These are phyloP conservation scores for Candida methanosorbosa DNA, from an alignment of 805 yeast genomes.

Conservation along the genomic window DNA sequence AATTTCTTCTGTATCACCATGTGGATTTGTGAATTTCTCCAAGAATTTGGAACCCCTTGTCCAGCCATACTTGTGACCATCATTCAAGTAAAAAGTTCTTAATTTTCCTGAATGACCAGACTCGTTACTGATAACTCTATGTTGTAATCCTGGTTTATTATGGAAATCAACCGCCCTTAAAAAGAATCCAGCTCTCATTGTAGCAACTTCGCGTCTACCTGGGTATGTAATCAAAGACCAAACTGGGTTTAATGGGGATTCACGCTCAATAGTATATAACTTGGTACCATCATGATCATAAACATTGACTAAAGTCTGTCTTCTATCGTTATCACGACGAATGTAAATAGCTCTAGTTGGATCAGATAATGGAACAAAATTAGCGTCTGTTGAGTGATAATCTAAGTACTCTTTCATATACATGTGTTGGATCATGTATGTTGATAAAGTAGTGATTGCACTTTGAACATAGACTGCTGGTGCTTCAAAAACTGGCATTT, in stretches of 20 bases:
- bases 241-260: slow-evolving; percentile 35
- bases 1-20: slow-evolving; percentile 46
- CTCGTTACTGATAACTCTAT: slow-evolving; percentile 31
- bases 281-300: slow-evolving; percentile 34
- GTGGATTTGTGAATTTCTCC: slow-evolving; percentile 45
- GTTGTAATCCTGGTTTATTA: slow-evolving; percentile 33
- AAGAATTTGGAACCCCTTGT: slow-evolving; percentile 40
- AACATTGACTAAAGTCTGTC: slow-evolving; percentile 37
- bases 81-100: slow-evolving; percentile 40
- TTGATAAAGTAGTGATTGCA: slow-evolving; percentile 28
- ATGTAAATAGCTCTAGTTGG: slow-evolving; percentile 35
- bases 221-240: slow-evolving; percentile 45
- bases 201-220: slow-evolving; percentile 37
- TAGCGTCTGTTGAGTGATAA: slow-evolving; percentile 30
- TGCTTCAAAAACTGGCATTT: slow-evolving; percentile 37
- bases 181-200: slow-evolving; percentile 40
- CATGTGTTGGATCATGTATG: slow-evolving; percentile 35
- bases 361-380: slow-evolving; percentile 29
- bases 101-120: slow-evolving; percentile 30
- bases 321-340: slow-evolving; percentile 40
- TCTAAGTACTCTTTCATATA: slow-evolving; percentile 29
- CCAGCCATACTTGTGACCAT: slow-evolving; percentile 52
- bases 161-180: slow-evolving; percentile 41
- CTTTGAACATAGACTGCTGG: slow-evolving; percentile 37
- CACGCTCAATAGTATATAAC: slow-evolving; percentile 43